Percentiles rank a stretch among this genome's conserved stretches.
Conservation (phyloP, 2,329 filamentous ascomycete genomes). For the Diaporthe ampelina region DNA sequence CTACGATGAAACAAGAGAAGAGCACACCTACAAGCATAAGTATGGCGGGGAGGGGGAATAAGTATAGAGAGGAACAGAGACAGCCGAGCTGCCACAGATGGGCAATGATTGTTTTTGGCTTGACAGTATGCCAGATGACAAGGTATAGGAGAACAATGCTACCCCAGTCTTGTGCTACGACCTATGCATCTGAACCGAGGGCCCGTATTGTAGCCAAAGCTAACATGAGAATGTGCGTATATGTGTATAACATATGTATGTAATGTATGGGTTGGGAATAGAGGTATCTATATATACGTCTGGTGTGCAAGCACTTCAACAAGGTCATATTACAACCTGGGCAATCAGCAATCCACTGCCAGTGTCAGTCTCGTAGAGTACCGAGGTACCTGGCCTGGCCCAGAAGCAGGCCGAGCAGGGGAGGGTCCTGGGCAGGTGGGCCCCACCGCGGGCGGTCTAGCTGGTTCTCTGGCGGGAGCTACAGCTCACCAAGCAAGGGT, state of each 20-base stretch:
- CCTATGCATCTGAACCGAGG: background rate
- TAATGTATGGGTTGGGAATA: background rate
- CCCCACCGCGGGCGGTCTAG: conserved; percentile 21
- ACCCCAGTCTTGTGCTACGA: background rate
- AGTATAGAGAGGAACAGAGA: background rate
- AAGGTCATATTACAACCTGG: too few species aligned
- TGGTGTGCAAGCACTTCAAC: conserved; percentile 4
- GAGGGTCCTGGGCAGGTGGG: background rate
- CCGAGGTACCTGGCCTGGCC: background rate
- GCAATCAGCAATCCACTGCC: too few species aligned
- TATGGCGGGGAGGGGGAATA: background rate
- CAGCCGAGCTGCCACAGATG: background rate
- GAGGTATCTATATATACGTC: background rate
- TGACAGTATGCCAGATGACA: background rate
- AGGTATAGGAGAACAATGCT: conserved; percentile 15
- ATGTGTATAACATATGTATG: background rate
- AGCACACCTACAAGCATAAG: conserved; percentile 23
- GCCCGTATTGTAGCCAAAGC: background rate
- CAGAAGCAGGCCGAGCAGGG: background rate
- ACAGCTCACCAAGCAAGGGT: conserved; percentile 20
- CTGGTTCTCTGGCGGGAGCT: conserved; percentile 20
- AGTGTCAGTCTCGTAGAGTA: background rate
- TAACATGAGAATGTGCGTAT: background rate
- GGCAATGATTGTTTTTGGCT: background rate
- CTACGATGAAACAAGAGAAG: conserved; percentile 31